Conservation (phyloP, 2,329 filamentous ascomycete species). For the Epichloe festucae region DNA sequence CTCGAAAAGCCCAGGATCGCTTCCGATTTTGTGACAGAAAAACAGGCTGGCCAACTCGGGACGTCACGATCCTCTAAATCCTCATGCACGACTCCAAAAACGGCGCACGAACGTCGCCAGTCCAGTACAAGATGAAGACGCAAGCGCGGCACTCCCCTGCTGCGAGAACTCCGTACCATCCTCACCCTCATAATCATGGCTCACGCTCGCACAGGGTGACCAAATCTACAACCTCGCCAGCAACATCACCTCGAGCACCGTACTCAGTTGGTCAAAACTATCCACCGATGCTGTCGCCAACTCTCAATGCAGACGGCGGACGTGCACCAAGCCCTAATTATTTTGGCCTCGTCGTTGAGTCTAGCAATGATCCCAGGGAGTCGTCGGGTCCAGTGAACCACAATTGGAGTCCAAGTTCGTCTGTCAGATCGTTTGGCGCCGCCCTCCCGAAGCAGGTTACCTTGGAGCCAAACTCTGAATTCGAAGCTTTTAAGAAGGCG, state of each 20-base stretch:
- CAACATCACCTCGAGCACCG: slow-evolving; percentile 36
- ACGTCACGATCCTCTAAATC: neutral
- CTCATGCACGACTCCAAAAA: slow-evolving; percentile 12
- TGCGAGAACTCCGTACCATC: slow-evolving; percentile 21
- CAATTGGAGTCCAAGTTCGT: slow-evolving; percentile 63
- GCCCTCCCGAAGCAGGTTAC: slow-evolving; percentile 57
- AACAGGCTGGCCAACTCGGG: neutral
- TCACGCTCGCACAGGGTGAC: slow-evolving; percentile 25
- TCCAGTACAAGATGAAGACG: slow-evolving; percentile 36
- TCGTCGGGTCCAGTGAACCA: slow-evolving; percentile 50
- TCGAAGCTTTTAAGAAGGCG: slow-evolving; percentile 64
- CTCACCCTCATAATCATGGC: slow-evolving; percentile 27
- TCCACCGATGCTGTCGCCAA: slow-evolving; percentile 37
- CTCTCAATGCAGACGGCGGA: slow-evolving; percentile 18
- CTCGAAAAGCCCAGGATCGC: neutral
- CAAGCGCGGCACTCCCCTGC: slow-evolving; percentile 24
- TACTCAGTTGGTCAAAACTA: slow-evolving; percentile 42
- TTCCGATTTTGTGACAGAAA: neutral
- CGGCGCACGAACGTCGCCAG: slow-evolving; percentile 19
- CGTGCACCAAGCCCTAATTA: slow-evolving; percentile 66
- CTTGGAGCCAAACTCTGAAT: slow-evolving; percentile 67
- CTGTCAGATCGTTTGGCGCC: slow-evolving; percentile 56
- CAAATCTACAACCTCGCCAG: slow-evolving; percentile 38
- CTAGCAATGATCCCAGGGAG: slow-evolving; percentile 46
- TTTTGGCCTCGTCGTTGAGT: slow-evolving; percentile 63